phyloP scores from a whole-genome alignment of 1,284 basidiomycete genomes.

The Meripilus lineatus region DNA sequence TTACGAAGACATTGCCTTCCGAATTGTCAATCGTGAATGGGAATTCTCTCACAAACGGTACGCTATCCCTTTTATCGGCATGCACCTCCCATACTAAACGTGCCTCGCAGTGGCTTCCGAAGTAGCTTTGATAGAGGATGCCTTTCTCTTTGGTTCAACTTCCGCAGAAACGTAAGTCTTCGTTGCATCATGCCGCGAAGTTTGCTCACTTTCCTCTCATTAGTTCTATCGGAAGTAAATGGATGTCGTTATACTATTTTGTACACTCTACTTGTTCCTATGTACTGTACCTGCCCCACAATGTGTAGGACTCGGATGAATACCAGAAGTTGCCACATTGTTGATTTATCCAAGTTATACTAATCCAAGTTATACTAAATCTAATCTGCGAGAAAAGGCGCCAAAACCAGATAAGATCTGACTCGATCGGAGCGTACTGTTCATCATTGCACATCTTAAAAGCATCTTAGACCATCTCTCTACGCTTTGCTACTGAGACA shows the following conservation, averaged over 20 bases:
- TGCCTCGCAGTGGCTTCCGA: conserved; percentile 61
- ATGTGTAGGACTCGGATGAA: too few species aligned
- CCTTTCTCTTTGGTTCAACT: conserved; percentile 83
- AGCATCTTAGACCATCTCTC: background rate
- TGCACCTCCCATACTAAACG: conserved; percentile 10
- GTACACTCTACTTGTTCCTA: background rate
- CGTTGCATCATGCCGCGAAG: conserved; percentile 3
- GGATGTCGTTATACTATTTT: background rate
- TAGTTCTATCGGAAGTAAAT: conserved; percentile 70
- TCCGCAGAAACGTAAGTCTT: conserved; percentile 76
- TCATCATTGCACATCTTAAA: background rate
- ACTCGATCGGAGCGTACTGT: too few species aligned
- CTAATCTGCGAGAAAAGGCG: too few species aligned
- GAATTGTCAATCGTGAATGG: conserved; percentile 97
- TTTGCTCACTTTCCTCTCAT: conserved; percentile 14
- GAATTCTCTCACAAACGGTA: conserved; percentile 95
- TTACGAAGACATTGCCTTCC: conserved; percentile 98
- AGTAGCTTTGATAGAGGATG: conserved; percentile 86
- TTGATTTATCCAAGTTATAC: too few species aligned
- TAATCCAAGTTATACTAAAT: too few species aligned
- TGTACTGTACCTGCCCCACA: background rate
- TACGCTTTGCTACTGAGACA: background rate
- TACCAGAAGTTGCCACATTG: too few species aligned
- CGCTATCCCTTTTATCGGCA: conserved; percentile 15
- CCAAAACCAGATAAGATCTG: too few species aligned